Base-by-base conservation (phyloP, 176 grass and related monocot genomes). In the Carex scoparia region DNA sequence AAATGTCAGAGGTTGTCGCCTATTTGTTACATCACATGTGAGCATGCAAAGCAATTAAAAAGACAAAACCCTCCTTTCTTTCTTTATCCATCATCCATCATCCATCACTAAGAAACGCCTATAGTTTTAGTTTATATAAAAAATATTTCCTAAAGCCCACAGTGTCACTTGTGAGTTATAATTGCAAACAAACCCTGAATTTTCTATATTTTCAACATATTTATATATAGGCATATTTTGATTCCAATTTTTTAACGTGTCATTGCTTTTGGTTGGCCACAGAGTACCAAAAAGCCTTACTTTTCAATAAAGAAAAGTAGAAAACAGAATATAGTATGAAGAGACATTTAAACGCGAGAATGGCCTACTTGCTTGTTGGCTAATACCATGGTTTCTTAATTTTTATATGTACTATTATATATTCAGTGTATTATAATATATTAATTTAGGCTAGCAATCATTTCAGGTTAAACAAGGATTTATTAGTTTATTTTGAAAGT, bases 11-110 rank as follows among this genome's bases (percentile, higher is more conserved):
- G 15, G 14, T 40, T 63, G 84, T 85, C 84, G 57, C 37, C 69
- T 77, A 9, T 15, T 65, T 49, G 32, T 54, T 59, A 31, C 13
- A 62, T 78, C 40, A 31, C 13, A 63, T 78, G 37, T 19, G 68
- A 46, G 51, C 57, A 85, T 65, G 84, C 69, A 85, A 77, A 61
- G 19, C 55, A 38, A 70, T 61, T 70, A 63, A 85, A 60, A 76
- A 73, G 65, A 67, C 44, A 62, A 57, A 80, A 49, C 14, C 53
- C 4, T 42, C 5, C 69, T 46, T 35, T 35, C 33, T 85, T 77
- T 77, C 10, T 85, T 60, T 60, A 85, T 16, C 27, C 42, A 61
- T 72, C 28, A 64, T 76, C 48, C 1, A 49, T 49, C 71, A 16
- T 32, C 53, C 69, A 85, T 5, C 44, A 0, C 49, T 48, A 27